A percentile compares a stretch with the other conserved stretches of the same genome.
These are phyloP conservation scores for Colletotrichum nymphaeae DNA, from an alignment of 2,329 filamentous ascomycete species.

Conservation along the genomic window DNA sequence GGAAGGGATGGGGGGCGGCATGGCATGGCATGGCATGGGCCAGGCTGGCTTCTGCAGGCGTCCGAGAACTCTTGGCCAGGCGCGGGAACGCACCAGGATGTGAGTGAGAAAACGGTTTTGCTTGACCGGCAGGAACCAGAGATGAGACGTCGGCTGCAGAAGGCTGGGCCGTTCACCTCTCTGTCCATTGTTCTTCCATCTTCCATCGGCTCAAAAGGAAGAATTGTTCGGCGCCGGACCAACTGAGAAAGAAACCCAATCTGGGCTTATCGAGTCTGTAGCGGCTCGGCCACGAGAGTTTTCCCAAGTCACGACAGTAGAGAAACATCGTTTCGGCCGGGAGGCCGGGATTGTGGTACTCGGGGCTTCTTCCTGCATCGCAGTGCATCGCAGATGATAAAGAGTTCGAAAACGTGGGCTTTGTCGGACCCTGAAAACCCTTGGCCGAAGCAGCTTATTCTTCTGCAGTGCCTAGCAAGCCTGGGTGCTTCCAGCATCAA, in stretches of 20 bases:
- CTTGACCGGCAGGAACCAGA: background rate
- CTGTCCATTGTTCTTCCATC: background rate
- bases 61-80: background rate
- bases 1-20: background rate
- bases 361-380: constrained; percentile 8
- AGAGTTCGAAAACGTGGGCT: constrained; percentile 1
- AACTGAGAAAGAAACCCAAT: background rate
- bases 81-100: background rate
- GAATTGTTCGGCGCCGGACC: background rate
- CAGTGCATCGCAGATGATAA: background rate
- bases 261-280: background rate
- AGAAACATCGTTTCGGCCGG: constrained; percentile 8
- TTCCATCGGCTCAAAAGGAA: background rate
- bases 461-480: constrained; percentile 1
- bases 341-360: background rate
- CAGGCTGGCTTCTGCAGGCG: background rate
- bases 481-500: background rate
- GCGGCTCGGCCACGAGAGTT: background rate
- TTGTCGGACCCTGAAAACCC: constrained; percentile 22
- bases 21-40: background rate
- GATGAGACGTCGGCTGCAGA: constrained; percentile 13
- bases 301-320: background rate
- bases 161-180: background rate
- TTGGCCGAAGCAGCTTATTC: background rate
- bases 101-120: background rate